phyloP scores from a whole-genome alignment of 768 basidiomycete genomes.

The Macrolepiota fuliginosa region DNA sequence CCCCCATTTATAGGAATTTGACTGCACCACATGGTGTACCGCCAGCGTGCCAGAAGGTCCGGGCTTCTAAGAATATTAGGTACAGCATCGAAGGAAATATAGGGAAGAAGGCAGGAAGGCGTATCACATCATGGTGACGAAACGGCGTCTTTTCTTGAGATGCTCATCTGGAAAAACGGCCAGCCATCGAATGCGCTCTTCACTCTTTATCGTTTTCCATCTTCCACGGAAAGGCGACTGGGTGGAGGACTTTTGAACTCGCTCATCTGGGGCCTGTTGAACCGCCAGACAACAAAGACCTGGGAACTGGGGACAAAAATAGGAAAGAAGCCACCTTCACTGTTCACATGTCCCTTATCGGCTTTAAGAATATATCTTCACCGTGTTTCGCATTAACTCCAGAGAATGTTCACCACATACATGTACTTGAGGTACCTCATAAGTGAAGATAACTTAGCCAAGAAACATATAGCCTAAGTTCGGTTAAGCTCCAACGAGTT shows the following conservation, averaged over 20 bases:
- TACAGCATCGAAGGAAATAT: not conserved
- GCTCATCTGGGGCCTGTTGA: not conserved
- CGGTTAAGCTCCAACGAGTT: constrained; percentile 8
- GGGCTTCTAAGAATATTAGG: not conserved
- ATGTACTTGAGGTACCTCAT: not conserved
- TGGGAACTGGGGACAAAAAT: not conserved
- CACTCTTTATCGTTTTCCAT: not conserved
- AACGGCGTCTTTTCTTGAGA: not conserved
- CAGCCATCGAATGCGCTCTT: not conserved
- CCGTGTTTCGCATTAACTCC: not conserved
- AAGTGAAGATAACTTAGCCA: not conserved
- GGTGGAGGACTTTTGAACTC: not conserved
- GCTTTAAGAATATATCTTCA: not conserved
- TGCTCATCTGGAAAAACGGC: not conserved
- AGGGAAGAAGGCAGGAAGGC: not conserved
- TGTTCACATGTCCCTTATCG: not conserved
- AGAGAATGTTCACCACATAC: not conserved
- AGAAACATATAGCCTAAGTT: not conserved
- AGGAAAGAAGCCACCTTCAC: not conserved
- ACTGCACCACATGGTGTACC: not conserved
- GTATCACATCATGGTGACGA: not conserved
- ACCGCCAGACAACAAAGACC: too few species aligned
- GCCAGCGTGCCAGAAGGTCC: not conserved
- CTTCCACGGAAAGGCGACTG: not conserved
- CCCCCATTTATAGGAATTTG: not conserved